Evolutionary conservation across 768 basidiomycete genomes (phyloP), one percentile per base, ranked within the genome.

Genomic region (Boletellus ananas): DNA sequence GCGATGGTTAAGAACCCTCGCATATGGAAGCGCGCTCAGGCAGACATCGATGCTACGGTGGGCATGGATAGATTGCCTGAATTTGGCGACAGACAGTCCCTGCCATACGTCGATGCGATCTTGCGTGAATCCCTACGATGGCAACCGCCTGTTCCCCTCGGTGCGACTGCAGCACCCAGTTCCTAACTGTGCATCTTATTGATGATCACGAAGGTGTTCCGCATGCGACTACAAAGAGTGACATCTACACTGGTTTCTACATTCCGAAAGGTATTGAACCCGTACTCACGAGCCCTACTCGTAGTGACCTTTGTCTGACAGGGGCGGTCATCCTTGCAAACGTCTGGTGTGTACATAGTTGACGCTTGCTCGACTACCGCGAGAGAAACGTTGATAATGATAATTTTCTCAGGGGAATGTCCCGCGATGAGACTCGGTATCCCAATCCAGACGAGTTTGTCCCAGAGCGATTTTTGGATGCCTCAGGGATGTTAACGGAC

Each of bases 371-470:
- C 11, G 12, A 25, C 23, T 25, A 25, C 23, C 23, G 4, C 23
- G 0, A 2, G 1, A 29, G 8, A 11, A 29, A 9, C 29, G 1
- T 29, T 29, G 29, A 29, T 29, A 3, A 14, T 29, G 29, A 29
- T 29, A 3, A 14, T n/a, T 20, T n/a, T 5, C 9, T 27, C 13
- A 58, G 60, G 60, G 60, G 43, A 18, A 58, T 62, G 34, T 39
- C 54, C 12, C 59, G 54, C 3, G 53, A 62, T 34, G 60, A 58
- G 50, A 34, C 10, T n/a, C 48, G 49, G 40, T 61, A 61, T 37
- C 52, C 59, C 1, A 34, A 57, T 35, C 44, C 60, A 25, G 51
- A 51, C 25, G n/a, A 35, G 18, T 58, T 58, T 21, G 50, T 50
- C 3, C 56, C 56, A 1, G 56, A 58, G 43, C 47, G 56, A 6